Evolutionary conservation across 1,139 yeast species (phyloP).

Genomic region (Suhomyces kunorum): DNA sequence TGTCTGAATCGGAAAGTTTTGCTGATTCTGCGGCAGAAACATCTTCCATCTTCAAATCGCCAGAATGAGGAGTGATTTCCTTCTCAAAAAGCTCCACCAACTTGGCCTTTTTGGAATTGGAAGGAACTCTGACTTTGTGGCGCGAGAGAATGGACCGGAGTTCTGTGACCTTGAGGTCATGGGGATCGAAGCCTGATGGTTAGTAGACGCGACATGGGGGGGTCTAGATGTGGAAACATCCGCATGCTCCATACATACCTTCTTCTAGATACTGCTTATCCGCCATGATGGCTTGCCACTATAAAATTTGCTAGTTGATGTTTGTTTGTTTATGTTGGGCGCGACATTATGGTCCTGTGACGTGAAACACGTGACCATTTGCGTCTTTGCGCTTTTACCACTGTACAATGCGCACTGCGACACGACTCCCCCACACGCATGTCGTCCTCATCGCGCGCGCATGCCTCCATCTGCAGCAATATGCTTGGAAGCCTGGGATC

Average conservation of each 20-base stretch:
- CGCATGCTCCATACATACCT: slow-evolving; percentile 19
- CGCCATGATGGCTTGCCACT: slow-evolving; percentile 20
- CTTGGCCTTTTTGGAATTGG: slow-evolving; percentile 64
- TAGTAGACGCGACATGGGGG: slow-evolving; percentile 10
- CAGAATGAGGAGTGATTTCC: slow-evolving; percentile 9
- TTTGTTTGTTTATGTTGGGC: slow-evolving; percentile 10
- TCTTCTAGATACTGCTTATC: slow-evolving; percentile 25
- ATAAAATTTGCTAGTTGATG: slow-evolving; percentile 7
- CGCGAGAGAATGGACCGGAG: slow-evolving; percentile 61
- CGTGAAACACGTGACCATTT: slow-evolving; percentile 6
- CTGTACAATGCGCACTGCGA: too few species aligned
- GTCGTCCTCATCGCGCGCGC: too few species aligned
- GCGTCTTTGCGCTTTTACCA: too few species aligned
- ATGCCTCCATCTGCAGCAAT: too few species aligned
- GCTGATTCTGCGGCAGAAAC: background rate
- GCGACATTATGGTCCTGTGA: slow-evolving; percentile 6
- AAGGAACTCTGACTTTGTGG: slow-evolving; percentile 56
- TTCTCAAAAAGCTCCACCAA: slow-evolving; percentile 42
- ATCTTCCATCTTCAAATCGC: slow-evolving; percentile 1
- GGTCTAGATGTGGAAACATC: background rate
- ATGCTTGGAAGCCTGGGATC: too few species aligned
- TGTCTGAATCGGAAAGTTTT: background rate
- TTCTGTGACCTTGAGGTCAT: slow-evolving; percentile 59
- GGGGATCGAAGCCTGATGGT: slow-evolving; percentile 60
- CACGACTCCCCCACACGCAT: too few species aligned